Evolutionary conservation across 176 grass and related monocot species (phyloP).

Genomic region (Puccinellia tenuiflora): DNA sequence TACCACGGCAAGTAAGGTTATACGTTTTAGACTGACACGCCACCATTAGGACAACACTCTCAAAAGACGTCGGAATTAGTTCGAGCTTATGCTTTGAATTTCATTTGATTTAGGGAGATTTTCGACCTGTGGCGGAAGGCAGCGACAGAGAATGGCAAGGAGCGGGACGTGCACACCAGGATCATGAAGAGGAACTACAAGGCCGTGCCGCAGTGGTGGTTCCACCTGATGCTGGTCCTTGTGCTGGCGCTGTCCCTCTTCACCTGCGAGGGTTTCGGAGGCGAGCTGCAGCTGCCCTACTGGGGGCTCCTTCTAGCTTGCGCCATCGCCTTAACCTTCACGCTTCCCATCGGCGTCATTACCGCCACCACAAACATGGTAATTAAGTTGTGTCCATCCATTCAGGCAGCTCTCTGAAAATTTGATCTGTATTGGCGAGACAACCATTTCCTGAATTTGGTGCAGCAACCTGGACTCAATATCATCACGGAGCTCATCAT

Average conservation of each 20-base stretch:
- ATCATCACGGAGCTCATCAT: slow-evolving; percentile 87
- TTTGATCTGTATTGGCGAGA: neutral
- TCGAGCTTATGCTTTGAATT: neutral
- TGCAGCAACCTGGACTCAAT: slow-evolving; percentile 73
- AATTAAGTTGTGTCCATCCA: no score
- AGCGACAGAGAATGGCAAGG: neutral
- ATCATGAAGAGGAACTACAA: slow-evolving; percentile 13
- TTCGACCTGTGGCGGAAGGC: neutral
- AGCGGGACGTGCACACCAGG: slow-evolving; percentile 2
- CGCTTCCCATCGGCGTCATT: slow-evolving; percentile 74
- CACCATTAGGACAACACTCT: neutral
- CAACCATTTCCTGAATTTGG: neutral
- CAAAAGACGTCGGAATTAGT: neutral
- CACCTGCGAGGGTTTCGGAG: slow-evolving; percentile 71
- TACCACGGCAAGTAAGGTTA: slow-evolving; percentile 9
- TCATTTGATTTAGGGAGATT: neutral
- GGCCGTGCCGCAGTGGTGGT: neutral
- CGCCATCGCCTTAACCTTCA: slow-evolving; percentile 69
- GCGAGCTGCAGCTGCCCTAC: slow-evolving; percentile 67
- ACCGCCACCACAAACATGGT: slow-evolving; percentile 66
- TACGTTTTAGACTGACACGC: neutral
- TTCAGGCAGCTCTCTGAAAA: neutral
- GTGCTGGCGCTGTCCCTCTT: slow-evolving; percentile 1
- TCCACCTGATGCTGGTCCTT: slow-evolving; percentile 1
- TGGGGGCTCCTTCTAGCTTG: slow-evolving; percentile 75